Percentiles rank a stretch among this genome's conserved stretches.
phyloP scores from a whole-genome alignment of 768 basidiomycete species.

The Neoboletus brunneissimus region DNA sequence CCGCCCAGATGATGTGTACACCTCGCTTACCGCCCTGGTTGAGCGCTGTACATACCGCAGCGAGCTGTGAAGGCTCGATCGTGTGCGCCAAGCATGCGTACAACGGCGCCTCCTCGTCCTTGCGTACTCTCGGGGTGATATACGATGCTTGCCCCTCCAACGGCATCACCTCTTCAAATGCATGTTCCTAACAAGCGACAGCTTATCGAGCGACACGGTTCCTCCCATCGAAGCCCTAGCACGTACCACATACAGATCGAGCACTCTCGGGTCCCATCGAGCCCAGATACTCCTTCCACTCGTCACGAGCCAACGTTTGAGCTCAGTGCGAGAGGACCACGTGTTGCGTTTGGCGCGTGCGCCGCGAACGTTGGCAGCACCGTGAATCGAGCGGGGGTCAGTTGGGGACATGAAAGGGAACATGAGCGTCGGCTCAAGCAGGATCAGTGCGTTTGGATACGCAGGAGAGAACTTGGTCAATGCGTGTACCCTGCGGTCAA shows the following conservation, averaged over 20 bases:
- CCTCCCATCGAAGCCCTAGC: too few species aligned
- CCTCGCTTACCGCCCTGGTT: constrained; percentile 10
- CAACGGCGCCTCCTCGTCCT: constrained; percentile 29
- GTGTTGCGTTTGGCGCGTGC: constrained; percentile 26
- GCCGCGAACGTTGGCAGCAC: constrained; percentile 30
- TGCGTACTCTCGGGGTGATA: constrained; percentile 24
- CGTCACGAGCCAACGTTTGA: constrained; percentile 17
- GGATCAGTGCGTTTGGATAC: constrained; percentile 18
- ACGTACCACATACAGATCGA: constrained; percentile 27
- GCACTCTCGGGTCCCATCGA: constrained; percentile 24
- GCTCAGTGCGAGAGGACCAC: constrained; percentile 24
- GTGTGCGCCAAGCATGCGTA: constrained; percentile 28
- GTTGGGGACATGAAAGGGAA: constrained; percentile 28
- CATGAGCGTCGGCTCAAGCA: constrained; percentile 33
- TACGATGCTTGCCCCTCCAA: constrained; percentile 9
- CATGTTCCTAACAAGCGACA: constrained; percentile 19
- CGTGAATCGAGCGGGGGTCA: constrained; percentile 29
- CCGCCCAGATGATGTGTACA: constrained; percentile 31
- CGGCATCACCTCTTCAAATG: constrained; percentile 19
- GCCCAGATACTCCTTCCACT: constrained; percentile 18
- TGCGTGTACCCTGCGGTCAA: constrained; percentile 14
- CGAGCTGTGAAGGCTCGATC: constrained; percentile 23
- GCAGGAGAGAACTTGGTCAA: constrained; percentile 16
- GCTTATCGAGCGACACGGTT: neutral
- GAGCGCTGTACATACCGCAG: constrained; percentile 16